These are phyloP conservation scores for Nakazawaea ishiwadae DNA, from an alignment of 805 yeast species.

Conservation along the genomic window DNA sequence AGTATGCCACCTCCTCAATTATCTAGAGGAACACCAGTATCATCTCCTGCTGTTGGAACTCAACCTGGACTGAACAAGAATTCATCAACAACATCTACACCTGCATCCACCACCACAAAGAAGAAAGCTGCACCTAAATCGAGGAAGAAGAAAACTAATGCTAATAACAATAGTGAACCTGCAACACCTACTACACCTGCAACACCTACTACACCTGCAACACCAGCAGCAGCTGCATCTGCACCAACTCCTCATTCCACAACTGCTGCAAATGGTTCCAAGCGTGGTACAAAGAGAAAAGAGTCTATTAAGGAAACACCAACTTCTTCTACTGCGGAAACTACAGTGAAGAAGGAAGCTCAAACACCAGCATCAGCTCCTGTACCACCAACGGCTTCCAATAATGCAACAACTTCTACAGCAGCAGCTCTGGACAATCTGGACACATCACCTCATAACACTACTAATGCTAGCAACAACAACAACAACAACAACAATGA, in stretches of 20 bases:
- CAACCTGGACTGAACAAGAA: constrained; percentile 2
- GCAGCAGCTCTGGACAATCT: neutral
- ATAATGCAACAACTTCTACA: no score
- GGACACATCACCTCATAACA: neutral
- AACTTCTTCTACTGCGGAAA: neutral
- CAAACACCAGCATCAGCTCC: neutral
- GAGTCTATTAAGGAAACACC: constrained; percentile 11
- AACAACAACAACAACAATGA: constrained; percentile 3
- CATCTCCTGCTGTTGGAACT: constrained; percentile 16
- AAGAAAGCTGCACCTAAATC: constrained; percentile 19
- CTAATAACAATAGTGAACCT: constrained; percentile 28
- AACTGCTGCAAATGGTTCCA: constrained; percentile 10
- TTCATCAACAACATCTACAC: constrained; percentile 12
- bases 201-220: constrained; percentile 21
- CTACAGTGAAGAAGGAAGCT: neutral
- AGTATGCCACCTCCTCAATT: constrained; percentile 24
- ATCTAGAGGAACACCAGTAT: constrained; percentile 17
- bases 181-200: constrained; percentile 38
- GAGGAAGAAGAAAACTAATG: constrained; percentile 17
- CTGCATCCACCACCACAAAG: constrained; percentile 19
- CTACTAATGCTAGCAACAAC: neutral
- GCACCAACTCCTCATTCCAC: constrained; percentile 6
- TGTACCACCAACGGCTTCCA: no score
- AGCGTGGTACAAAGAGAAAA: constrained; percentile 15
- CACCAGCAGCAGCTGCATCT: constrained; percentile 7